Evolutionary conservation across 2,329 filamentous ascomycete genomes (phyloP).

Genomic region (Furcasterigmium furcatum): DNA sequence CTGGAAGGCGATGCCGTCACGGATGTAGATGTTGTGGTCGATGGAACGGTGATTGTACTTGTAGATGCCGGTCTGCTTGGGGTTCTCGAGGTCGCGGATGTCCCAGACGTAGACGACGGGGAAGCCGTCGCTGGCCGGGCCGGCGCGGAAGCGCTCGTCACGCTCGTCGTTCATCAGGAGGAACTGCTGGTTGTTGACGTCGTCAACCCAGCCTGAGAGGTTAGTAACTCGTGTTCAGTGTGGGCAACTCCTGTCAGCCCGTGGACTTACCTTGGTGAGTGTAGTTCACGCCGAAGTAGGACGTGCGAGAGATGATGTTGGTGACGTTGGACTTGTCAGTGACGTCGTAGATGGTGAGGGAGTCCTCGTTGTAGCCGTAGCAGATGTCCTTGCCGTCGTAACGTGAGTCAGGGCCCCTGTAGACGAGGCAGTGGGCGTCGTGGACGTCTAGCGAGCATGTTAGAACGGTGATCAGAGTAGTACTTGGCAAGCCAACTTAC

Average conservation of each 20-base stretch:
- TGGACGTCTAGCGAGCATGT: slow-evolving; percentile 44
- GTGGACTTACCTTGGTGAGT: slow-evolving; percentile 48
- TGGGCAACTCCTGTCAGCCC: slow-evolving; percentile 43
- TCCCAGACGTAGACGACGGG: slow-evolving; percentile 51
- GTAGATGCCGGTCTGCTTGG: slow-evolving; percentile 39
- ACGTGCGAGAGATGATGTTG: slow-evolving; percentile 45
- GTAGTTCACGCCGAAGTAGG: slow-evolving; percentile 55
- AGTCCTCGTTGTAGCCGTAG: slow-evolving; percentile 53
- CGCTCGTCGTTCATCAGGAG: slow-evolving; percentile 51
- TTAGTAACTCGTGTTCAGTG: slow-evolving; percentile 50
- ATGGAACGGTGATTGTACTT: slow-evolving; percentile 35
- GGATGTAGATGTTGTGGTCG: slow-evolving; percentile 47
- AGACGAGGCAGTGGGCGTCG: slow-evolving; percentile 56
- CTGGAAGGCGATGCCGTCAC: slow-evolving; percentile 41
- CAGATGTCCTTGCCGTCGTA: slow-evolving; percentile 50
- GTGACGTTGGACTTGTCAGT: slow-evolving; percentile 41
- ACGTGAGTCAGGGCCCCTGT: slow-evolving; percentile 45
- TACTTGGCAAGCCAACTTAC: slow-evolving; percentile 25
- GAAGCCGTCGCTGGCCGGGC: slow-evolving; percentile 35
- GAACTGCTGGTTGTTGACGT: slow-evolving; percentile 38
- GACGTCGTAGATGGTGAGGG: slow-evolving; percentile 49
- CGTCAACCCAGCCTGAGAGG: slow-evolving; percentile 35
- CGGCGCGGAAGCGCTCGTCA: slow-evolving; percentile 40
- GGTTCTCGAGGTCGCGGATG: slow-evolving; percentile 37
- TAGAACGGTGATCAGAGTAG: too few relatives aligned